Evolutionary conservation across 306 rosid species (phyloP).

Genomic region (Herpetospermum pedunculosum): DNA sequence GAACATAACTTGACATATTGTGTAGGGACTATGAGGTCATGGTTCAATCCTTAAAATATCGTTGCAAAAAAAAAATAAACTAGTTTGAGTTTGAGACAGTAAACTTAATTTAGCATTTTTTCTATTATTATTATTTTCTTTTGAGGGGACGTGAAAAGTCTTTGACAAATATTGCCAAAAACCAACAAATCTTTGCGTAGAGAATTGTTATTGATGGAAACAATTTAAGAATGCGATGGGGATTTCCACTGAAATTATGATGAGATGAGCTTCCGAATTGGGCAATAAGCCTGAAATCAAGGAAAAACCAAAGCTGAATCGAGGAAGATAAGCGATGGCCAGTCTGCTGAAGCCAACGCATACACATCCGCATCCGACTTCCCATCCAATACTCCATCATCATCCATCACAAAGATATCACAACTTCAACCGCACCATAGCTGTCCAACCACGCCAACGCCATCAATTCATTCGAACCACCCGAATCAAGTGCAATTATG

Average conservation of each 20-base stretch:
- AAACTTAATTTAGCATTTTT: too few relatives aligned
- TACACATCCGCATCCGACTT: slow-evolving; percentile 7
- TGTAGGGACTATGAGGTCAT: too few relatives aligned
- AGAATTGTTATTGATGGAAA: neutral
- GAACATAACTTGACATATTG: too few relatives aligned
- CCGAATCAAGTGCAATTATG: slow-evolving; percentile 26
- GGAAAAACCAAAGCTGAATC: neutral
- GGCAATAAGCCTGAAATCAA: neutral
- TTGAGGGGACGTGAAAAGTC: neutral
- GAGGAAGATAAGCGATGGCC: slow-evolving; percentile 19
- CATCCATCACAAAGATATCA: neutral
- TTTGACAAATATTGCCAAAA: neutral
- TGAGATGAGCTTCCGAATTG: neutral
- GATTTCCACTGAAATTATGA: neutral
- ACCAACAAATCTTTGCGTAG: neutral
- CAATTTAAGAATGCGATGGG: neutral
- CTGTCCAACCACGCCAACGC: slow-evolving; percentile 9
- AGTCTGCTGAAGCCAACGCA: slow-evolving; percentile 17
- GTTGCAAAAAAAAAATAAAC: too few relatives aligned
- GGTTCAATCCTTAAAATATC: too few relatives aligned
- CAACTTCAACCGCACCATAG: neutral
- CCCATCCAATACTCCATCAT: neutral
- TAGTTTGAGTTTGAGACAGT: too few relatives aligned
- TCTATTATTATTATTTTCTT: neutral
- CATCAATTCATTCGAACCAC: neutral